phyloP scores from a whole-genome alignment of 2,329 filamentous ascomycete species.

The Pseudogymnoascus sp. region DNA sequence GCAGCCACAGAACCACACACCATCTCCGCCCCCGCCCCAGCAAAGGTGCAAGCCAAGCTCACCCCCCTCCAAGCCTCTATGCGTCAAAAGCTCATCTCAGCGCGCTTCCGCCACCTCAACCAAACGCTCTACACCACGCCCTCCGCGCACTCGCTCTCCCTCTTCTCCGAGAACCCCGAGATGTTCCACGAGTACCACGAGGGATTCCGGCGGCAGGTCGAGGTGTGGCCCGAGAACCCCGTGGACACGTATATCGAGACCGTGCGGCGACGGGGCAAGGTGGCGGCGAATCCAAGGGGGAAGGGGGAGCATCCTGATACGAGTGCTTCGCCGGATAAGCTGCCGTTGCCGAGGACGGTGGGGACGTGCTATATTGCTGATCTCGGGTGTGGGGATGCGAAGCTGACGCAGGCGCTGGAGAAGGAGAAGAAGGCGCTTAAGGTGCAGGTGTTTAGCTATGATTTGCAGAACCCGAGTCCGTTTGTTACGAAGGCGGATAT shows the following conservation, averaged over 20 bases:
- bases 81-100: conserved; percentile 88
- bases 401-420: conserved; percentile 63
- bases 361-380: conserved; percentile 76
- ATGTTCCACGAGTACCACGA: conserved; percentile 96
- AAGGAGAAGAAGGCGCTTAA: conserved; percentile 56
- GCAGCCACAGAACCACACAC: conserved; percentile 16
- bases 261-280: conserved; percentile 42
- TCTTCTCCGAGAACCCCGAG: conserved; percentile 79
- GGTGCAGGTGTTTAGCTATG: conserved; percentile 73
- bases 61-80: conserved; percentile 91
- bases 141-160: conserved; percentile 69
- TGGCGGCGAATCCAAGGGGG: conserved; percentile 27
- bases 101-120: conserved; percentile 94
- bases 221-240: conserved; percentile 93
- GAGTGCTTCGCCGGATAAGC: conserved; percentile 18
- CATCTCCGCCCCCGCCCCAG: conserved; percentile 18
- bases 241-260: conserved; percentile 70
- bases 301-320: conserved; percentile 10
- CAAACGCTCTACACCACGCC: conserved; percentile 92
- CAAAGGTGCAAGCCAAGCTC: conserved; percentile 40
- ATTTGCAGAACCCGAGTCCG: conserved; percentile 68
- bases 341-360: conserved; percentile 62
- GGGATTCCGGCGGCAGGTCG: conserved; percentile 90
- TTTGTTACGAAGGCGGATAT: conserved; percentile 87
- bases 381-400: conserved; percentile 86